A percentile compares a stretch with the other conserved stretches of the same genome.
Conservation (phyloP, 2,329 filamentous ascomycete species). For the Trichoderma guizhouense region DNA sequence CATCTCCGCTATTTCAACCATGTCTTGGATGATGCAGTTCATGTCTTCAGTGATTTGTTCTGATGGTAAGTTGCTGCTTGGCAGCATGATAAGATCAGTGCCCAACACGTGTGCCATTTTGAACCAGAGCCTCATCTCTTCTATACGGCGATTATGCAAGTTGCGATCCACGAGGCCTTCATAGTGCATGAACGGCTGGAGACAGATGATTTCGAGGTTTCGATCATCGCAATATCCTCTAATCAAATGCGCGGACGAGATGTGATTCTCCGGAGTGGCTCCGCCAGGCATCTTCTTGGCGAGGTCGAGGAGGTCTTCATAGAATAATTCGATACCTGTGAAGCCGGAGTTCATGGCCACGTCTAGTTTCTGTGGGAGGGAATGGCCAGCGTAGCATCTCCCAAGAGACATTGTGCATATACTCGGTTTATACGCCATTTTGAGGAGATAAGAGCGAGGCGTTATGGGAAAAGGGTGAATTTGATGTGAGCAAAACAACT, state of each 20-base stretch:
- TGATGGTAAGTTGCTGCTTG: slow-evolving; percentile 63
- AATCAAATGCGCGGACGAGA: slow-evolving; percentile 57
- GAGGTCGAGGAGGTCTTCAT: slow-evolving; percentile 68
- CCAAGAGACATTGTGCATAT: slow-evolving; percentile 78
- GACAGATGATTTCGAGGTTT: slow-evolving; percentile 56
- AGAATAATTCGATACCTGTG: slow-evolving; percentile 70
- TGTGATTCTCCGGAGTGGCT: slow-evolving; percentile 40
- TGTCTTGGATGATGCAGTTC: slow-evolving; percentile 57
- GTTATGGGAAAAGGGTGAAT: not conserved
- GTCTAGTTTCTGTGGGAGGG: slow-evolving; percentile 63
- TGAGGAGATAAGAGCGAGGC: not conserved
- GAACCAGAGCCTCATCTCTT: slow-evolving; percentile 68
- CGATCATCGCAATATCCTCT: slow-evolving; percentile 54
- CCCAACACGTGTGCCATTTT: slow-evolving; percentile 58
- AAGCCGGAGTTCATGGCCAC: slow-evolving; percentile 64
- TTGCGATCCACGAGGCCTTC: slow-evolving; percentile 66
- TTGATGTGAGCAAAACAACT: not conserved
- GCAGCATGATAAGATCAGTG: slow-evolving; percentile 72
- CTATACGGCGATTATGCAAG: slow-evolving; percentile 55
- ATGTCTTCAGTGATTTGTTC: slow-evolving; percentile 45
- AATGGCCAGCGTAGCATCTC: slow-evolving; percentile 64
- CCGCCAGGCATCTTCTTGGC: slow-evolving; percentile 45
- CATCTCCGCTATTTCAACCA: slow-evolving; percentile 64
- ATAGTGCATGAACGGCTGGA: slow-evolving; percentile 76
- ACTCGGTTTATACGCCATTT: slow-evolving; percentile 45